phyloP scores from a whole-genome alignment of 441 rosid genomes.

The Corymbia citriodora region DNA sequence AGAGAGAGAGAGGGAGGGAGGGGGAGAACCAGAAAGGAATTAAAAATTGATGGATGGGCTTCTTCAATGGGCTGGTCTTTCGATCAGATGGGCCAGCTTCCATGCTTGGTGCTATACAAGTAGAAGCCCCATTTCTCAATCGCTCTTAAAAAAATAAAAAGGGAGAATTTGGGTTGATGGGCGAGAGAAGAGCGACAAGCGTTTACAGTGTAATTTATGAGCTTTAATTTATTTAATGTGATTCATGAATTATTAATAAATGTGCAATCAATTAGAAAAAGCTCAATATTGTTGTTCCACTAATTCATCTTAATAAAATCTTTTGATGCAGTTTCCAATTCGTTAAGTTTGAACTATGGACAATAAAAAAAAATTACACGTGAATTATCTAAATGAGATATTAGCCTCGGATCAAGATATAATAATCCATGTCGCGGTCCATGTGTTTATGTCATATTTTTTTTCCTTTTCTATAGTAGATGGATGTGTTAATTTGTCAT shows the following conservation, averaged over 20 bases:
- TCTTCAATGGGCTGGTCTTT: background rate
- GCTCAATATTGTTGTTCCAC: rapidly evolving
- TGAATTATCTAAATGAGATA: background rate
- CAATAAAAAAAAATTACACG: background rate
- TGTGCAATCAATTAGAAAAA: background rate
- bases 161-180: background rate
- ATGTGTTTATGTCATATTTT: background rate
- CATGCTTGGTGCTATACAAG: background rate
- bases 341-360: rapidly evolving
- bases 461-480: background rate
- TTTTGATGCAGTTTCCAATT: rapidly evolving
- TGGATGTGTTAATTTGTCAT: background rate
- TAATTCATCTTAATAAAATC: background rate
- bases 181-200: background rate
- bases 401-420: background rate
- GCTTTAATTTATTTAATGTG: rapidly evolving
- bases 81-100: background rate
- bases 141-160: background rate
- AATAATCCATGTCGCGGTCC: background rate
- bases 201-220: rapidly evolving
- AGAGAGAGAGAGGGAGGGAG: background rate
- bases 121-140: background rate
- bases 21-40: background rate
- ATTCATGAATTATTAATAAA: rapidly evolving
- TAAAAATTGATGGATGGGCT: background rate